A percentile compares a stretch with the other conserved stretches of the same genome.
Evolutionary conservation across 2,329 filamentous ascomycete genomes (phyloP).

Genomic region (Penicillium janthinellum): DNA sequence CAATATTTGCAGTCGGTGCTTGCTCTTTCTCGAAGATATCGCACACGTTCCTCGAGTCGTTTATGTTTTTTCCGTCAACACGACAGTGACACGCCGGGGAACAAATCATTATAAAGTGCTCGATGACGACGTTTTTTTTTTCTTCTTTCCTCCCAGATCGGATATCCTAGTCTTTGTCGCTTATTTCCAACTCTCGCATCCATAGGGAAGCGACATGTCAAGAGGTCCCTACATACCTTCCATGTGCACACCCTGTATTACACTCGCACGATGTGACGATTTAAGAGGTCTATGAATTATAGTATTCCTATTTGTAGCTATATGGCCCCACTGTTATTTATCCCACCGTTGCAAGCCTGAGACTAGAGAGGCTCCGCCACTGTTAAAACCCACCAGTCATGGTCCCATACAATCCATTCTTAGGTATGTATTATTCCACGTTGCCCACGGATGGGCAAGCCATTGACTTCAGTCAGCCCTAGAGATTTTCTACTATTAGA

Average conservation of each 20-base stretch:
- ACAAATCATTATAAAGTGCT: neutral
- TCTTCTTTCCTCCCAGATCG: neutral
- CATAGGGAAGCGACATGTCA: too few relatives aligned
- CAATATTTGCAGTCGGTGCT: neutral
- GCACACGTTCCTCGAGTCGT: neutral
- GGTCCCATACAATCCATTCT: neutral
- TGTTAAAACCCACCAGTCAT: neutral
- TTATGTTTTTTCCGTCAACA: neutral
- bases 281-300: too few relatives aligned
- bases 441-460: neutral
- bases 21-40: neutral
- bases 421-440: neutral
- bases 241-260: too few relatives aligned
- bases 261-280: too few relatives aligned
- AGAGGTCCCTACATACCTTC: too few relatives aligned
- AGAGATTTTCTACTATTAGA: too few relatives aligned
- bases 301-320: too few relatives aligned
- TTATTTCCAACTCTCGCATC: too few relatives aligned
- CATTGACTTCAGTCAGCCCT: neutral
- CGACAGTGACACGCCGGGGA: neutral
- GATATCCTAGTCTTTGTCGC: neutral
- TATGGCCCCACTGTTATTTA: neutral
- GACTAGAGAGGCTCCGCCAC: slow-evolving; percentile 1
- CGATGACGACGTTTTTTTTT: neutral
- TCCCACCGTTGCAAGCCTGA: neutral